Evolutionary conservation across 805 yeast species (phyloP), one percentile per base, ranked within the genome.

Genomic region (Ogataea trehalophila): DNA sequence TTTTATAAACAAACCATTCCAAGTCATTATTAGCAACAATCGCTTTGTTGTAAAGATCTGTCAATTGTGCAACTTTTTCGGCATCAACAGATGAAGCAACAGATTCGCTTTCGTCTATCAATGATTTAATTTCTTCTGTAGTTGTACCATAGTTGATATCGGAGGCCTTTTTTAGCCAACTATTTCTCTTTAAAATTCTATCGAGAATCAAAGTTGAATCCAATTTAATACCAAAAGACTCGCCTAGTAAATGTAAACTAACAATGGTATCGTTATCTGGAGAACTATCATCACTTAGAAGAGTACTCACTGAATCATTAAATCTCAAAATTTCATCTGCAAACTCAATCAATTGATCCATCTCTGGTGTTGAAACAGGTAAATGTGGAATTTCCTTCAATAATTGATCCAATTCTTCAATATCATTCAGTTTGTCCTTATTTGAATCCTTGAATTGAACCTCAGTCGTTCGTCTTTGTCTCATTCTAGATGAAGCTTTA

Each of bases 201-300:
- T 69, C 72, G 42, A 77, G 61, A 17, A 68, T 47, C 22, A 71
- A 71, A 13, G 70, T 59, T 5, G 83, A 74, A 2, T 79, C 76
- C 15, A 85, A 60, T 6, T 69, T 72, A 36, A 86, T 62, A 4
- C 86, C 86, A 57, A 83, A 77, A 2, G 81, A 72, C 47, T 72
- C 69, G 1, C 91, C 92, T 35, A 79, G 61, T 39, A 72, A 75
- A 22, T 82, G 74, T 60, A 84, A 61, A 37, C 77, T 80, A 35
- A 71, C 70, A 7, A 69, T 44, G 1, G 69, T 54, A 7, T 46
- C 18, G 0, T 58, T 37, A n/a, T 20, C 29, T 5, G 39, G 26
- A 6, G 44, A 35, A 33, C 29, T 44, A 18, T 68, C 70, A 14
- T 49, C 55, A 23, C 59, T 43, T 2, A 78, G 56, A 16, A 77